These are phyloP conservation scores for Silene coronaria DNA, from an alignment of 179 eudicot genomes.

Conservation along the genomic window DNA sequence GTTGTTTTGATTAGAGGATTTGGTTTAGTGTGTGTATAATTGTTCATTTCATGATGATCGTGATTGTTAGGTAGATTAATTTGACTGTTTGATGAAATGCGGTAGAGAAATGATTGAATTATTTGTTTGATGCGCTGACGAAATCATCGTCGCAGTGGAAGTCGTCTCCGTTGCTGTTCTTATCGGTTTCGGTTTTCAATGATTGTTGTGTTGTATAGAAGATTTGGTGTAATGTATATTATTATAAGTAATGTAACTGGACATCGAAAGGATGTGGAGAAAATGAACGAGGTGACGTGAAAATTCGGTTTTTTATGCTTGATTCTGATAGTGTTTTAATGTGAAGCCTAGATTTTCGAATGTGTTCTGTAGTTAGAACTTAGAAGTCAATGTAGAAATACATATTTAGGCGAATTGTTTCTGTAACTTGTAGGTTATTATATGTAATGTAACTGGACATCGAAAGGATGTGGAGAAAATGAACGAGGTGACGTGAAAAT, in stretches of 20 bases:
- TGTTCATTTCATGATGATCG: not conserved
- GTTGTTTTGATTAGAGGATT: not conserved
- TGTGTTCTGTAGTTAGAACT: too few species aligned
- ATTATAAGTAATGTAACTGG: not conserved
- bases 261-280: not conserved
- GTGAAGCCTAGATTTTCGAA: too few species aligned
- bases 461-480: not conserved
- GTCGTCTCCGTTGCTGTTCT: too few species aligned
- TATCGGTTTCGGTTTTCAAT: not conserved
- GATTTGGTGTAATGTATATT: not conserved
- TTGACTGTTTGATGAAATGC: not conserved
- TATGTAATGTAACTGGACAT: too few species aligned
- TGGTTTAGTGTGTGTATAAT: not conserved
- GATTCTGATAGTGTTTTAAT: not conserved
- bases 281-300: not conserved
- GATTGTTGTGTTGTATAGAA: not conserved
- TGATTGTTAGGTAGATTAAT: not conserved
- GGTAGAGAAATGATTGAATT: not conserved
- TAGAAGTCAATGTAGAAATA: too few species aligned
- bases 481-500: not conserved
- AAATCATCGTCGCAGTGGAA: too few species aligned
- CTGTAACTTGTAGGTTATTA: too few species aligned
- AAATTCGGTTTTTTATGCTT: too few species aligned
- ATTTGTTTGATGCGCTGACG: not conserved
- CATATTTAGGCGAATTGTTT: too few species aligned